Base-by-base conservation (phyloP, 176 grass and related monocot genomes). In the Secale cereale region DNA sequence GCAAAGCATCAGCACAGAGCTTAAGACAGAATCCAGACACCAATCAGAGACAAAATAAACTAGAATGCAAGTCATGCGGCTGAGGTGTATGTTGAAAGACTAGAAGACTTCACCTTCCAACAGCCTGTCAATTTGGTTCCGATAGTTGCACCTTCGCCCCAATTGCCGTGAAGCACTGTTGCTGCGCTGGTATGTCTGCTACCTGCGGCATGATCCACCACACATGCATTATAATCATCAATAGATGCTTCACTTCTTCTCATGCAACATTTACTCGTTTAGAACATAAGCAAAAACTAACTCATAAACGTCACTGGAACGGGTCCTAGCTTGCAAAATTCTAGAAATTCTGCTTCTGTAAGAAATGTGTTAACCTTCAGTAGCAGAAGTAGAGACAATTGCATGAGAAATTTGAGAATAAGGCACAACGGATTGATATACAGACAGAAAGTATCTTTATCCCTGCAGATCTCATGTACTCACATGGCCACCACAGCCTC, bases 1-100 rank as follows among this genome's bases (percentile, higher is more conserved):
- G 71, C 71, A 77, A 43, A 41, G 78, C 59, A 74, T 80, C 39
- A 50, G 77, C 82, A 70, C 36, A 36, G 68, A 70, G 43, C 72
- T 79, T 46, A 5, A 61, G 28, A 62, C 4, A 54, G 57, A 62
- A 50, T 81, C 63, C 36, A 81, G 48, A 59, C 4, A 12, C 22
- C n/a, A 76, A 69, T 22, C 46, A 1, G 27, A 23, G 27, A 10
- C 2, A 26, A 28, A 72, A 37, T 62, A 4, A 76, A 19, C 70
- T 70, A 23, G 2, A 81, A n/a, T 17, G 20, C 4, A 31, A 76
- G 61, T 27, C 27, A 56, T 85, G 36, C 3, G 15, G 25, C 71
- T 39, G 36, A 14, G 14, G 0, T 39, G 37, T 81, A 35, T 67
- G 68, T 40, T 80, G 25, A 85, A 40, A 29, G 15, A 75, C 15